Evolutionary conservation across 2,329 filamentous ascomycete genomes (phyloP).

Genomic region (Aspergillus puulaauensis): DNA sequence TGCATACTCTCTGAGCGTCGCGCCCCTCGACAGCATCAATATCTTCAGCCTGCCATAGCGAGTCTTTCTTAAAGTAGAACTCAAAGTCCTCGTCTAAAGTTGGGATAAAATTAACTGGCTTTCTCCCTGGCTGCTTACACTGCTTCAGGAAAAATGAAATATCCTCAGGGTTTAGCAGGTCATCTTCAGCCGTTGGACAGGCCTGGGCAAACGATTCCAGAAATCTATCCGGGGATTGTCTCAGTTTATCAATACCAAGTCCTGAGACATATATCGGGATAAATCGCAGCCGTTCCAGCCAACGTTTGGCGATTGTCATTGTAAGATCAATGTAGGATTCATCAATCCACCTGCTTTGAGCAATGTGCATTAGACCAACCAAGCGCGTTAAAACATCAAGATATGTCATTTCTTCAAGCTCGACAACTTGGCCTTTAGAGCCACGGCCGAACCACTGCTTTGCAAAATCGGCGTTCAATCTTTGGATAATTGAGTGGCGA

Average conservation of each 20-base stretch:
- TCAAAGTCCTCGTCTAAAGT: constrained; percentile 91
- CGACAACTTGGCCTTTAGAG: constrained; percentile 70
- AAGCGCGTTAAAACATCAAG: constrained; percentile 77
- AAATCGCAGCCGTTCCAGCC: constrained; percentile 69
- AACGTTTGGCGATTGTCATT: constrained; percentile 86
- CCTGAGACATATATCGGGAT: constrained; percentile 71
- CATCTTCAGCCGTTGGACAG: constrained; percentile 78
- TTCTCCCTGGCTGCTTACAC: constrained; percentile 83
- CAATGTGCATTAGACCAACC: constrained; percentile 83
- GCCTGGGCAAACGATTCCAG: constrained; percentile 1
- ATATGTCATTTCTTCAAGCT: constrained; percentile 93
- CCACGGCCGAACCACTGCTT: constrained; percentile 93
- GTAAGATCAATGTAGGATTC: constrained; percentile 74
- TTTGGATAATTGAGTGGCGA: constrained; percentile 83
- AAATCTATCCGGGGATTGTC: constrained; percentile 9
- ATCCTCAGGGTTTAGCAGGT: constrained; percentile 94
- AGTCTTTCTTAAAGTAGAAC: constrained; percentile 99
- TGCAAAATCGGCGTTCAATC: constrained; percentile 88
- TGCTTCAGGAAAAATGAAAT: constrained; percentile 90
- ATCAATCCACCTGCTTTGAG: constrained; percentile 85
- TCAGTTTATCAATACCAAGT: constrained; percentile 33
- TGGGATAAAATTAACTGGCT: constrained; percentile 92
- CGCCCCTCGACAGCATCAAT: constrained; percentile 88
- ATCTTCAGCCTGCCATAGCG: constrained; percentile 96
- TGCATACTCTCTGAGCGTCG: constrained; percentile 90